A percentile compares a stretch with the other conserved stretches of the same genome.
These are phyloP conservation scores for Litsea cubeba DNA, from an alignment of 164 flowering plant species.

Conservation along the genomic window DNA sequence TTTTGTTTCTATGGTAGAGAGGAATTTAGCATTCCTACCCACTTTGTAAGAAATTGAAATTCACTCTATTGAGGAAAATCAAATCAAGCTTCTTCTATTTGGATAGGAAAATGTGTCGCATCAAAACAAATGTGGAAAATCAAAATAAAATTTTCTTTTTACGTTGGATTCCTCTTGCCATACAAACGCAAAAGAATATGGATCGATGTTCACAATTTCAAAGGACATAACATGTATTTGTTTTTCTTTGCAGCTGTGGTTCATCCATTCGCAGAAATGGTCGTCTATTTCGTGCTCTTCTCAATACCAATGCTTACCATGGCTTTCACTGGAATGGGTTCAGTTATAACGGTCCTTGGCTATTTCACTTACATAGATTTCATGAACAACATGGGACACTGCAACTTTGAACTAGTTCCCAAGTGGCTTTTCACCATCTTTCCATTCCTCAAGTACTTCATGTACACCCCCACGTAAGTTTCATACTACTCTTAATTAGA, in stretches of 20 bases:
- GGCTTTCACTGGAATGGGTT: conserved; percentile 13
- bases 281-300: conserved; percentile 28
- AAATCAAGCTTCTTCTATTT: background rate
- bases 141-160: too few species aligned
- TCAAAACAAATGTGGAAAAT: too few species aligned
- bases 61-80: background rate
- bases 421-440: conserved; percentile 27
- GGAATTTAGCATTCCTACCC: too few species aligned
- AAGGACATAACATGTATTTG: background rate
- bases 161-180: too few species aligned
- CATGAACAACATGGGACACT: conserved; percentile 60
- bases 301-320: conserved; percentile 21
- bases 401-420: conserved; percentile 58
- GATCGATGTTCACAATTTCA: background rate
- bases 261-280: conserved; percentile 52
- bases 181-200: background rate
- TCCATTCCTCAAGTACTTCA: conserved; percentile 51
- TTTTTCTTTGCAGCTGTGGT: conserved; percentile 38
- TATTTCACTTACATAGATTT: conserved; percentile 38
- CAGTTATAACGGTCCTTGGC: conserved; percentile 6
- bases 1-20: too few species aligned
- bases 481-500: conserved; percentile 1
- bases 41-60: too few species aligned
- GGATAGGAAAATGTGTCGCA: too few species aligned
- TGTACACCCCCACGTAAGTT: conserved; percentile 72